phyloP scores from a whole-genome alignment of 1,139 yeast genomes.

The Debaryomycetaceae sp. region DNA sequence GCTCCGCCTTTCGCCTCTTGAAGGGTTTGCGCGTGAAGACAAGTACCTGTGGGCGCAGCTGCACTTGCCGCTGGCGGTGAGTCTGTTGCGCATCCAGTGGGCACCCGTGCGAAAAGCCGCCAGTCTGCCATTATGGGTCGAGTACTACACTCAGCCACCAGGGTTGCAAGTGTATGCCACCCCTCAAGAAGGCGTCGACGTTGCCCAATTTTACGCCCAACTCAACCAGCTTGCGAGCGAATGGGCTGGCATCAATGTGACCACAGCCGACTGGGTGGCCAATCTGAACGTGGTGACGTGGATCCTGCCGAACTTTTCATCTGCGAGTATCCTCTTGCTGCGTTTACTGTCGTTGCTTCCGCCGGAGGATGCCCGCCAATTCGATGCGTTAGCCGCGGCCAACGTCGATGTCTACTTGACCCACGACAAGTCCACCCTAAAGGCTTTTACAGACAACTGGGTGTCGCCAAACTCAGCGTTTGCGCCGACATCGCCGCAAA shows the following conservation, averaged over 20 bases:
- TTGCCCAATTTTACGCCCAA: conserved; percentile 2
- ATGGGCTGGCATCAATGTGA: background rate
- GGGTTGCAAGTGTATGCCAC: conserved; percentile 5
- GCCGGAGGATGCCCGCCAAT: too few relatives aligned
- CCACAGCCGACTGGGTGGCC: background rate
- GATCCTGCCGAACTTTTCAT: too few relatives aligned
- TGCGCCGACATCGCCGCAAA: conserved; percentile 2
- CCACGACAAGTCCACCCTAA: background rate
- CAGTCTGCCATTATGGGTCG: conserved; percentile 3
- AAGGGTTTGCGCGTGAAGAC: conserved; percentile 19
- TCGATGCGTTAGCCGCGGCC: too few relatives aligned
- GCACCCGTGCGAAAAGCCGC: background rate
- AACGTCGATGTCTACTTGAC: conserved; percentile 3
- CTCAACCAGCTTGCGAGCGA: background rate
- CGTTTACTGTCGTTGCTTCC: too few relatives aligned
- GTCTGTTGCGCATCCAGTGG: conserved; percentile 8
- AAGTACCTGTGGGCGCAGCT: conserved; percentile 10
- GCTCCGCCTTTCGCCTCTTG: conserved; percentile 13
- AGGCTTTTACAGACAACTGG: background rate
- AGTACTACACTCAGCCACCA: conserved; percentile 1
- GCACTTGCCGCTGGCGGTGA: conserved; percentile 10
- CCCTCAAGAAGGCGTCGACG: conserved; percentile 3
- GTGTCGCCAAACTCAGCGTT: too few relatives aligned
- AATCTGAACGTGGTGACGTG: background rate
- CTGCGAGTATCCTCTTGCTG: too few relatives aligned